Evolutionary conservation across 441 rosid species (phyloP).

Genomic region (Rhodomyrtus psidioides): DNA sequence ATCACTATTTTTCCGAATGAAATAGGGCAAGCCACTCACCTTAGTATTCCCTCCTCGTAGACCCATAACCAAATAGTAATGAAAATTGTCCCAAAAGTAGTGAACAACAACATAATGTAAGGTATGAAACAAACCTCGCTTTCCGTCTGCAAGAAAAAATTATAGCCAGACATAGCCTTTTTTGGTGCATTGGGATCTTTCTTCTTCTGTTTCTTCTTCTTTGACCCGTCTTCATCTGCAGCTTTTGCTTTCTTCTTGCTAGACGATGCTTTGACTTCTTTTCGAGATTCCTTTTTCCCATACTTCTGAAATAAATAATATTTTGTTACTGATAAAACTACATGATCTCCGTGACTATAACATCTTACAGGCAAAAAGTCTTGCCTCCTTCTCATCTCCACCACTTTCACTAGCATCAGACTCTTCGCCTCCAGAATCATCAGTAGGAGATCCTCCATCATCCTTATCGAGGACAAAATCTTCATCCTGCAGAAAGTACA

Average conservation of each 20-base stretch:
- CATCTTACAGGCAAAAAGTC: constrained; percentile 2
- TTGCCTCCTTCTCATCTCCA: constrained; percentile 74
- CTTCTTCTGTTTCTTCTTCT: constrained; percentile 76
- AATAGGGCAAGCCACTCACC: not conserved
- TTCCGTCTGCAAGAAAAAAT: constrained; percentile 74
- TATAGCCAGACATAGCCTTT: constrained; percentile 72
- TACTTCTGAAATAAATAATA: constrained; percentile 49
- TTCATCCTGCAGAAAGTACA: constrained; percentile 54
- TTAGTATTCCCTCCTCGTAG: not conserved
- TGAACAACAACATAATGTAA: not conserved
- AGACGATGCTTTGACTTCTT: constrained; percentile 49
- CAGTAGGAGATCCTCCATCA: constrained; percentile 92
- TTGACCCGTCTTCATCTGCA: constrained; percentile 58
- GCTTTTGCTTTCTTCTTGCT: constrained; percentile 68
- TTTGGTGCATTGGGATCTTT: constrained; percentile 99
- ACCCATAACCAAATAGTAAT: not conserved
- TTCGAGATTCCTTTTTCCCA: constrained; percentile 51
- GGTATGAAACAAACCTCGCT: constrained; percentile 54
- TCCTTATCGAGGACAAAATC: constrained; percentile 83
- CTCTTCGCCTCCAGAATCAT: constrained; percentile 90
- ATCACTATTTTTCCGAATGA: not conserved
- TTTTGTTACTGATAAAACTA: not conserved
- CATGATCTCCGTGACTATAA: not conserved
- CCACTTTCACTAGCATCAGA: constrained; percentile 75
- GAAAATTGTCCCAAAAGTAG: not conserved